phyloP scores from a whole-genome alignment of 1,284 basidiomycete genomes.

The Trichosporon coremiiforme region DNA sequence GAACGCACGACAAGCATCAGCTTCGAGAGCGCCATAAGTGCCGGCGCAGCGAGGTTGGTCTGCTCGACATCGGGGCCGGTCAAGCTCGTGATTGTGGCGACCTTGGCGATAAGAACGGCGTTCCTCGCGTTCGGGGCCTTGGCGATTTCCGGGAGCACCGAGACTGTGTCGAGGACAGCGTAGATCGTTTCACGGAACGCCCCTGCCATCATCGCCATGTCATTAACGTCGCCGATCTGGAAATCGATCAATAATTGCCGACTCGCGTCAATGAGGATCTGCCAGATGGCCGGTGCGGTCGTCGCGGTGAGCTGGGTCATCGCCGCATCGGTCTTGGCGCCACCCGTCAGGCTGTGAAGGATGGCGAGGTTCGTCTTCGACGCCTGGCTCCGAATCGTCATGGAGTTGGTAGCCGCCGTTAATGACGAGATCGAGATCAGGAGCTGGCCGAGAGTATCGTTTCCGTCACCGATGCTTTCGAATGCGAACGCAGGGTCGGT shows the following conservation, averaged over 20 bases:
- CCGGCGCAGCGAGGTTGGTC: conserved; percentile 35
- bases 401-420: conserved; percentile 37
- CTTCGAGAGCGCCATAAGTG: conserved; percentile 37
- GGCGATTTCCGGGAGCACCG: conserved; percentile 31
- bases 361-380: conserved; percentile 36
- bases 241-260: conserved; percentile 46
- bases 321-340: conserved; percentile 22
- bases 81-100: conserved; percentile 37
- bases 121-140: conserved; percentile 36
- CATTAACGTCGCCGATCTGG: conserved; percentile 43
- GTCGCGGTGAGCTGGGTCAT: conserved; percentile 22
- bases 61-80: conserved; percentile 45
- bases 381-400: conserved; percentile 37
- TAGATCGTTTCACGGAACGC: conserved; percentile 37
- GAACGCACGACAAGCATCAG: conserved; percentile 38
- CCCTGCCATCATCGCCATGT: conserved; percentile 37
- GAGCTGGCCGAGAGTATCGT: conserved; percentile 34
- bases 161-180: conserved; percentile 30
- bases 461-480: conserved; percentile 28
- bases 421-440: conserved; percentile 38
- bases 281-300: conserved; percentile 37
- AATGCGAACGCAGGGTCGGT: conserved; percentile 43
- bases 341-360: conserved; percentile 30
- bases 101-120: conserved; percentile 38
- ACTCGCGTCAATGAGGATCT: conserved; percentile 44